A percentile compares a stretch with the other conserved stretches of the same genome.
These are phyloP conservation scores for Petrea volubilis DNA, from an alignment of 257 asterid genomes.

Conservation along the genomic window DNA sequence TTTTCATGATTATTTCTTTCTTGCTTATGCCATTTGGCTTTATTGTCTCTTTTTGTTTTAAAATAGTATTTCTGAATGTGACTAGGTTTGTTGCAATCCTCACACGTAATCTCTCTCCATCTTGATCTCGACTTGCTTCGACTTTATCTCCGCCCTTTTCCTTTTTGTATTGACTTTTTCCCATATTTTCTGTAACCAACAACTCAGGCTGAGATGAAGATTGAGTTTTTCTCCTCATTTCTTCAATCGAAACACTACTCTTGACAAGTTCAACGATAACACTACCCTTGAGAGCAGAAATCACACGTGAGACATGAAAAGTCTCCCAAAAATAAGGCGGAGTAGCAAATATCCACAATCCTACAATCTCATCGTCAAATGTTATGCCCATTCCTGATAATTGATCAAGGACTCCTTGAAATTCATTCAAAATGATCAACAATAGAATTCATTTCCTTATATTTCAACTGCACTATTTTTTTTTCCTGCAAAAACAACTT, in stretches of 20 bases:
- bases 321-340: too few relatives aligned
- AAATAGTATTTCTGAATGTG: neutral
- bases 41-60: neutral
- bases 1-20: neutral
- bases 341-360: too few relatives aligned
- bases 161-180: neutral
- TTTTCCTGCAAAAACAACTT: neutral
- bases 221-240: neutral
- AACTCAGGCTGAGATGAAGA: neutral
- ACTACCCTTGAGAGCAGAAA: neutral
- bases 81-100: neutral
- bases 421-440: neutral
- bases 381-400: neutral
- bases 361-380: slow-evolving; percentile 17
- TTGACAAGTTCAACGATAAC: neutral
- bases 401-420: neutral
- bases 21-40: neutral
- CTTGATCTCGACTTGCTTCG: neutral
- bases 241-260: slow-evolving; percentile 10
- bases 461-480: neutral
- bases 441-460: neutral
- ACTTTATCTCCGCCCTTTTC: neutral
- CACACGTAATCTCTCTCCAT: neutral
- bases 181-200: neutral
- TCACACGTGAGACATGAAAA: neutral